Evolutionary conservation across 2,329 filamentous ascomycete species (phyloP).

Genomic region (Penicillium sp.): DNA sequence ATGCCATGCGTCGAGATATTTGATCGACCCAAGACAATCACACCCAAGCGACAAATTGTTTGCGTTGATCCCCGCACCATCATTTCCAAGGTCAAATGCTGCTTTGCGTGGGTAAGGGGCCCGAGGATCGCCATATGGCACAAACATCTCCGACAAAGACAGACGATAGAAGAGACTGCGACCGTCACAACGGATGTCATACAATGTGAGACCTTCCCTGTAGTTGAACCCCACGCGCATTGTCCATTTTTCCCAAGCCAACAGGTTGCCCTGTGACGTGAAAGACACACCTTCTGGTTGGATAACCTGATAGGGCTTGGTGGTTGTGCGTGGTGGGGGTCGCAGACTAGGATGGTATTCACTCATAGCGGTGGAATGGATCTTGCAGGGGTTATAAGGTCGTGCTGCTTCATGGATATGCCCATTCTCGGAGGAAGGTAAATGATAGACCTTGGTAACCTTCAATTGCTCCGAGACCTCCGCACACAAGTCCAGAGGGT

Average conservation of each 20-base stretch:
- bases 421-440: slow-evolving; percentile 45
- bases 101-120: slow-evolving; percentile 44
- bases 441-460: slow-evolving; percentile 52
- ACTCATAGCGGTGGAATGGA: slow-evolving; percentile 30
- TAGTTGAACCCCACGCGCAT: slow-evolving; percentile 48
- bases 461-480: slow-evolving; percentile 53
- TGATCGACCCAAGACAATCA: slow-evolving; percentile 47
- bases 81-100: slow-evolving; percentile 48
- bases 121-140: slow-evolving; percentile 46
- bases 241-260: slow-evolving; percentile 47
- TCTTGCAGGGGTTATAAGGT: slow-evolving; percentile 44
- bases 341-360: slow-evolving; percentile 39
- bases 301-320: slow-evolving; percentile 38
- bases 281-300: slow-evolving; percentile 42
- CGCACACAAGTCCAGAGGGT: slow-evolving; percentile 55
- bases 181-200: slow-evolving; percentile 42
- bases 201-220: slow-evolving; percentile 45
- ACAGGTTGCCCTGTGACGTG: slow-evolving; percentile 27
- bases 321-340: slow-evolving; percentile 32
- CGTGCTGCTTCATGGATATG: slow-evolving; percentile 38
- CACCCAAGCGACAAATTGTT: slow-evolving; percentile 46
- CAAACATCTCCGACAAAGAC: slow-evolving; percentile 47
- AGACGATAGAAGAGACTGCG: slow-evolving; percentile 45
- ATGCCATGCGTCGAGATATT: slow-evolving; percentile 45
- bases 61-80: slow-evolving; percentile 44